Percentiles rank a stretch among this genome's conserved stretches.
Conservation (phyloP, 129 eudicot species). For the Lonicera japonica region DNA sequence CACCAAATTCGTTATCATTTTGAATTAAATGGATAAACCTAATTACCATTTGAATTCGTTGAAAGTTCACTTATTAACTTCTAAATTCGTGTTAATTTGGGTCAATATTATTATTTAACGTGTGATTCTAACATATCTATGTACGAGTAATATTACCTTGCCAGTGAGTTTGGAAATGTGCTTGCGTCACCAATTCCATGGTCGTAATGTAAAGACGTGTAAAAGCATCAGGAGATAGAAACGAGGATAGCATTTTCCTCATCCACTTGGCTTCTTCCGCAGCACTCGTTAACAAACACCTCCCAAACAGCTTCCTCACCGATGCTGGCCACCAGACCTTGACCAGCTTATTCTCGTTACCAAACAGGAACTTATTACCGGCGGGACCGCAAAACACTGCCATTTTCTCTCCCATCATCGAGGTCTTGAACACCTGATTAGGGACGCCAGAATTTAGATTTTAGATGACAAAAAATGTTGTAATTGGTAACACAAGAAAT, state of each 20-base stretch:
- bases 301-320: constrained; percentile 42
- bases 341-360: constrained; percentile 53
- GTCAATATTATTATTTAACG: too few relatives aligned
- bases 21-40: too few relatives aligned
- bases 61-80: too few relatives aligned
- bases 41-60: too few relatives aligned
- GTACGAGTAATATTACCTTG: too few relatives aligned
- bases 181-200: constrained; percentile 40
- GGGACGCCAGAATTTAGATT: too few relatives aligned
- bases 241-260: constrained; percentile 46
- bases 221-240: constrained; percentile 43
- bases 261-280: constrained; percentile 44
- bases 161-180: constrained; percentile 44
- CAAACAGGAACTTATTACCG: constrained; percentile 53
- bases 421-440: constrained; percentile 44
- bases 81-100: too few relatives aligned
- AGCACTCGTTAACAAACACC: constrained; percentile 19
- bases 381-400: constrained; percentile 46
- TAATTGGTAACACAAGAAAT: too few relatives aligned
- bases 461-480: too few relatives aligned
- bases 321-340: constrained; percentile 50
- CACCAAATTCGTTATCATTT: too few relatives aligned
- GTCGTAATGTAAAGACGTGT: constrained; percentile 34
- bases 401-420: constrained; percentile 34
- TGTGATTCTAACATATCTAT: too few relatives aligned